Percentiles rank a stretch among this genome's conserved stretches.
These are phyloP conservation scores for Urtica urens DNA, from an alignment of 306 rosid genomes.

Conservation along the genomic window DNA sequence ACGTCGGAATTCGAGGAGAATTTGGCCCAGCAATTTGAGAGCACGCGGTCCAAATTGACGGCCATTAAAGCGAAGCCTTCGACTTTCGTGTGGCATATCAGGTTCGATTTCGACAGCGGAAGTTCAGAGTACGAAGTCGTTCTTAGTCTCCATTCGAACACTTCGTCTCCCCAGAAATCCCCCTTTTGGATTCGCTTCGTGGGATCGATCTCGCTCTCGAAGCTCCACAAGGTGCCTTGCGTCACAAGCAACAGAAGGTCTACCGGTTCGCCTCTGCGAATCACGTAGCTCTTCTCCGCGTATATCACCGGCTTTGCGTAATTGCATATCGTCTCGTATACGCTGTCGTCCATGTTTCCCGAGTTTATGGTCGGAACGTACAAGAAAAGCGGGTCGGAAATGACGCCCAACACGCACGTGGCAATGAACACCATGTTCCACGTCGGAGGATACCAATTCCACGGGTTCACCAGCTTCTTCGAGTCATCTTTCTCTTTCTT, in stretches of 20 bases:
- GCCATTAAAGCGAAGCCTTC: conserved; percentile 2
- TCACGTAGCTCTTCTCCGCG: conserved; percentile 4
- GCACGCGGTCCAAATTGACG: background rate
- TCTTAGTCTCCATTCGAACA: background rate
- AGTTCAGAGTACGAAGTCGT: background rate
- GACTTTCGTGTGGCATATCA: conserved; percentile 1
- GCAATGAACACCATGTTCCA: conserved; percentile 22
- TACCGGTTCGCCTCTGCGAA: conserved; percentile 5
- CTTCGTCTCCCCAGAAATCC: conserved; percentile 3
- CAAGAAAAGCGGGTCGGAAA: conserved; percentile 17
- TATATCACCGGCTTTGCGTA: conserved; percentile 9
- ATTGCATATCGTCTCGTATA: background rate
- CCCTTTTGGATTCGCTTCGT: background rate
- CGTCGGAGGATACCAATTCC: background rate
- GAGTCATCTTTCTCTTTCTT: too few relatives aligned
- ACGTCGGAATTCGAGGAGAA: conserved; percentile 3
- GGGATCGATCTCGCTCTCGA: background rate
- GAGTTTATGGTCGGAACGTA: conserved; percentile 15
- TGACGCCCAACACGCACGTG: conserved; percentile 7
- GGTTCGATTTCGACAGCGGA: background rate
- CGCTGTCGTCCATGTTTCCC: background rate
- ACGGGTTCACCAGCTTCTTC: conserved; percentile 1
- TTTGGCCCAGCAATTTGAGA: conserved; percentile 1
- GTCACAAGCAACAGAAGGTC: conserved; percentile 11
- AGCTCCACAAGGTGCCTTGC: conserved; percentile 3